Conservation (phyloP, 2,329 filamentous ascomycete genomes). For the Beauveria sp. region DNA sequence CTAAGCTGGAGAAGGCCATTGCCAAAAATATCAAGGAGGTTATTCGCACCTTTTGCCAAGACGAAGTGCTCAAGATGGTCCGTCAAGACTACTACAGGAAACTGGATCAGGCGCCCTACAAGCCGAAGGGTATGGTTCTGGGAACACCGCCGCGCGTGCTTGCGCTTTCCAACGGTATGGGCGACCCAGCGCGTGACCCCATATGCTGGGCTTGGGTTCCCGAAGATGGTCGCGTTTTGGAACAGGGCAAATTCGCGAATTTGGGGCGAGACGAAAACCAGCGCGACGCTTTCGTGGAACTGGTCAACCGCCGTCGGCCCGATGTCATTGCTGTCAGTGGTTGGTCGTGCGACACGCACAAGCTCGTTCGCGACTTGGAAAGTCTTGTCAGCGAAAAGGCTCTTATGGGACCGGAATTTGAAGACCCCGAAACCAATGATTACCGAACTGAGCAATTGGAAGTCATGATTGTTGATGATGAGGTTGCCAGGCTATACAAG, state of each 20-base stretch:
- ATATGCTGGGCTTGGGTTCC: slow-evolving; percentile 90
- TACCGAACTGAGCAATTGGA: slow-evolving; percentile 74
- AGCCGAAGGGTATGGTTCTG: slow-evolving; percentile 84
- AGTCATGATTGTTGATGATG: slow-evolving; percentile 88
- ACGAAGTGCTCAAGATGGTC: slow-evolving; percentile 79
- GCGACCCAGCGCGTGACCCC: slow-evolving; percentile 64
- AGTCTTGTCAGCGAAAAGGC: slow-evolving; percentile 70
- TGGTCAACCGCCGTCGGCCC: slow-evolving; percentile 72
- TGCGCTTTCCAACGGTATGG: slow-evolving; percentile 77
- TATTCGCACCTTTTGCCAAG: slow-evolving; percentile 87
- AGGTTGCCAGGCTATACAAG: slow-evolving; percentile 94
- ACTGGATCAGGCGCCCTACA: slow-evolving; percentile 92
- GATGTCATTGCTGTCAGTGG: slow-evolving; percentile 89
- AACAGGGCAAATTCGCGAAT: slow-evolving; percentile 81
- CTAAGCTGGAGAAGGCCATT: slow-evolving; percentile 76
- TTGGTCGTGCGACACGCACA: slow-evolving; percentile 79
- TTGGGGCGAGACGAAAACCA: slow-evolving; percentile 62
- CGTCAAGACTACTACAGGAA: slow-evolving; percentile 83
- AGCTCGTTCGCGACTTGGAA: slow-evolving; percentile 73
- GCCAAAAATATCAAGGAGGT: slow-evolving; percentile 92
- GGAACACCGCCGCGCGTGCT: slow-evolving; percentile 85
- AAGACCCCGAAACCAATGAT: slow-evolving; percentile 68
- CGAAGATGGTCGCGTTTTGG: slow-evolving; percentile 81
- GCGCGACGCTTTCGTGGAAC: slow-evolving; percentile 64
- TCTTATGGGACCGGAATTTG: slow-evolving; percentile 72